Conservation (phyloP, 1,284 basidiomycete genomes). For the Quambalaria eucalypti region DNA sequence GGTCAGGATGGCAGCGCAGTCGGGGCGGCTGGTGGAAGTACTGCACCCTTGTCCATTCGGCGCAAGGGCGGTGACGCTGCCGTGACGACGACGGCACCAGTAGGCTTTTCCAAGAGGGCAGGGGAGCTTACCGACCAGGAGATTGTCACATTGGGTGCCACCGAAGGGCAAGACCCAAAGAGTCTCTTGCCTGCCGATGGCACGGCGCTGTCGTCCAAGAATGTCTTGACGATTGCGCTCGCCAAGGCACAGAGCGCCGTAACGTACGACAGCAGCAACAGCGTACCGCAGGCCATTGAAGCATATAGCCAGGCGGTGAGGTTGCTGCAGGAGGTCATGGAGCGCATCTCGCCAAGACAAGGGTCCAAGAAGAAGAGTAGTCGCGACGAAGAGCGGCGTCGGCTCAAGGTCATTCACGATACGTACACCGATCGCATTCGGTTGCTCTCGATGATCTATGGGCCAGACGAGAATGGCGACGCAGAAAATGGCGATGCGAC, state of each 20-base stretch:
- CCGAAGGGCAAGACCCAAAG: conserved; percentile 16
- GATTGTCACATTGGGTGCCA: conserved; percentile 23
- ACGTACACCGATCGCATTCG: conserved; percentile 48
- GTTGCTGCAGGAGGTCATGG: conserved; percentile 49
- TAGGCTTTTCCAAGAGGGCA: conserved; percentile 4
- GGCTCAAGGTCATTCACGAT: conserved; percentile 48
- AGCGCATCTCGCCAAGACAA: conserved; percentile 39
- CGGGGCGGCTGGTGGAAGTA: too few species aligned
- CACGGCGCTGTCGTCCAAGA: conserved; percentile 37
- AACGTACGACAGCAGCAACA: conserved; percentile 47
- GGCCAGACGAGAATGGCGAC: conserved; percentile 14
- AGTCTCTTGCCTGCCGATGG: conserved; percentile 35
- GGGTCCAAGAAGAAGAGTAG: conserved; percentile 10
- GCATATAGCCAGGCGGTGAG: conserved; percentile 48
- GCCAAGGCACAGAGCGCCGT: conserved; percentile 49
- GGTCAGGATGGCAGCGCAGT: too few species aligned
- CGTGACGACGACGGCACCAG: background rate
- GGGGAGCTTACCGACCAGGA: conserved; percentile 22
- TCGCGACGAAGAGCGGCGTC: conserved; percentile 45
- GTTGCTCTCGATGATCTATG: conserved; percentile 41
- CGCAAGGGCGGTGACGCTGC: background rate
- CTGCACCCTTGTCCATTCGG: too few species aligned
- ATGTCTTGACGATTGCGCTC: conserved; percentile 48
- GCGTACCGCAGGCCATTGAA: conserved; percentile 47
- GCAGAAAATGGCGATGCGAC: too few species aligned